Evolutionary conservation across 1,139 yeast genomes (phyloP).

Genomic region (Trichomonascaceae sp.): DNA sequence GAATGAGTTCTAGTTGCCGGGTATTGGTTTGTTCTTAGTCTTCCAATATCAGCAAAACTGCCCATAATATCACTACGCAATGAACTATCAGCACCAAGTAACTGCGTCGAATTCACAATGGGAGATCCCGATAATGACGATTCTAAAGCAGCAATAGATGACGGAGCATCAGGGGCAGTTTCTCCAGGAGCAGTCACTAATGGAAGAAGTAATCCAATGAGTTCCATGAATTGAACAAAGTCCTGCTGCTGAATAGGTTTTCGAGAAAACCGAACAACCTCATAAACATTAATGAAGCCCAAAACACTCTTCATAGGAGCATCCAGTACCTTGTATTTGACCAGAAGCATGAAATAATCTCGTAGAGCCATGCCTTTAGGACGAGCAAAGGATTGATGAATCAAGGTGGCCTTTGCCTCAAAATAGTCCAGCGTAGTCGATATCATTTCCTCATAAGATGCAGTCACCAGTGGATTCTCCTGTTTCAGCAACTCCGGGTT

Average conservation of each 20-base stretch:
- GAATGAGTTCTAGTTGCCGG: constrained; percentile 1
- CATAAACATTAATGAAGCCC: constrained; percentile 56
- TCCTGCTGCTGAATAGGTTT: constrained; percentile 53
- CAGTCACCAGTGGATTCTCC: constrained; percentile 46
- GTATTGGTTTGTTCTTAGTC: background rate
- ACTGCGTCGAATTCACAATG: background rate
- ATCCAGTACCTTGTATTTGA: constrained; percentile 21
- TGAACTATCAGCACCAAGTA: background rate
- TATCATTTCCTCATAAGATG: constrained; percentile 60
- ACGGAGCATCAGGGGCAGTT: background rate
- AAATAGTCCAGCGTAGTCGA: constrained; percentile 27
- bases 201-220: constrained; percentile 28
- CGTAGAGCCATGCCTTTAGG: constrained; percentile 40
- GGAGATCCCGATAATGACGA: background rate
- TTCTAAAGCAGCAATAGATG: constrained; percentile 1
- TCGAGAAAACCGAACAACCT: constrained; percentile 63
- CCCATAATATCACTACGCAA: background rate
- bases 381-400: constrained; percentile 39
- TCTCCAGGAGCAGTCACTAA: constrained; percentile 14
- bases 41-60: background rate
- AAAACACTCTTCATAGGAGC: constrained; percentile 21
- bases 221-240: constrained; percentile 50
- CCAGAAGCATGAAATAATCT: constrained; percentile 45
- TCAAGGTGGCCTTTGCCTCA: constrained; percentile 42
- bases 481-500: constrained; percentile 27